Base-by-base conservation (phyloP, 2,329 filamentous ascomycete species). In the Colletotrichum musicola region DNA sequence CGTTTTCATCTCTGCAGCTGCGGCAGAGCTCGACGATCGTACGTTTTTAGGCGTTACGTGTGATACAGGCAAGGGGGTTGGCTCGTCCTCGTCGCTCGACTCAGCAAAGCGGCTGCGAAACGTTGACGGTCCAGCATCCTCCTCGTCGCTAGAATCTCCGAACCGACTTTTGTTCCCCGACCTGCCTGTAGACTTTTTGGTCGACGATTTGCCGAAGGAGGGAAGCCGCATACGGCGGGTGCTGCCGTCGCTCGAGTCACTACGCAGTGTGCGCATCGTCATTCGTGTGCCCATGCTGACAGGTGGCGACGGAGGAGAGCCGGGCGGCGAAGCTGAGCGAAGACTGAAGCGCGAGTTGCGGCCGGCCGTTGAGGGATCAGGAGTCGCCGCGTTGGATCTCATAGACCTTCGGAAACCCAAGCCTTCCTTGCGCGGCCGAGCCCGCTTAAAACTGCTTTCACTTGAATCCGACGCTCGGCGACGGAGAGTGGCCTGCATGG, bases 371-470 rank as follows among this genome's bases (percentile, higher is more conserved):
- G 27, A 38, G 14, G 18, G 22, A n/a, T 88, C 86, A n/a, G 88
- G 83, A 14, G 81, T 78, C 10, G 78, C 76, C 13, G 35, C 44
- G 6, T 35, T 35, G 27, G 79, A 81, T 68, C 94, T 87, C 92
- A 97, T 93, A 1, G 92, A 93, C 59, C 84, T 86, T 65, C 90
- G 90, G 84, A 97, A 93, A 1, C 83, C 86, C 61, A 89, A 86
- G 0, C 84, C 84, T 50, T 84, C 79, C 47, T 80, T 79, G 6
- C 78, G 76, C 44, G 85, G 81, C 69, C 87, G 86, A 50, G 83
- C 80, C 30, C 93, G 90, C 75, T 88, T 92, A 82, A 97, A 97
- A 77, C 93, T 97, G 80, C 93, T 97, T 51, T 93, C 90, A 74
- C 91, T 93, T 30, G 87, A 90, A 72, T 90, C 89, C 0, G 90